phyloP scores from a whole-genome alignment of 805 yeast genomes.

The Ogataea ramenticola region DNA sequence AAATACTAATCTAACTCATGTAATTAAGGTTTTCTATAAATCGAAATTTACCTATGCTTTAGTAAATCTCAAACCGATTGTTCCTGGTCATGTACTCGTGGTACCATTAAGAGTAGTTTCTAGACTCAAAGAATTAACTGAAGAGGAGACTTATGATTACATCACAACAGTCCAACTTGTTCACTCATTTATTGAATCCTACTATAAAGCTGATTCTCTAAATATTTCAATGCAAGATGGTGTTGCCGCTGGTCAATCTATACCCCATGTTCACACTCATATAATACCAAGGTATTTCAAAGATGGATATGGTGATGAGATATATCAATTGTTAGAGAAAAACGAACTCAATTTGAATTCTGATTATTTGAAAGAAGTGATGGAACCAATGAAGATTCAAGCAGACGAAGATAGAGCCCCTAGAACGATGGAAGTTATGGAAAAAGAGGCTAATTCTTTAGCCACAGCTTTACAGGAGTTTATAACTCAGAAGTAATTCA shows the following conservation, averaged over 20 bases:
- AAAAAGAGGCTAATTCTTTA: conserved; percentile 56
- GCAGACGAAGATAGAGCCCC: conserved; percentile 50
- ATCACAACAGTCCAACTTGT: conserved; percentile 69
- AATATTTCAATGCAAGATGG: conserved; percentile 97
- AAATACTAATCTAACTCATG: too few relatives aligned
- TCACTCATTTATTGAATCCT: conserved; percentile 55
- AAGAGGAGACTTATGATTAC: conserved; percentile 70
- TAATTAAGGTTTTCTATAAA: conserved; percentile 39
- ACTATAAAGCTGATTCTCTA: conserved; percentile 72
- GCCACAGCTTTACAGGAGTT: conserved; percentile 31
- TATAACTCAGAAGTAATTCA: neutral
- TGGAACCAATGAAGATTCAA: conserved; percentile 22
- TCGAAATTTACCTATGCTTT: conserved; percentile 70
- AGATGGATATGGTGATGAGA: conserved; percentile 59
- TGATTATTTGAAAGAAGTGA: conserved; percentile 24
- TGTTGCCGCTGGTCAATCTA: conserved; percentile 91
- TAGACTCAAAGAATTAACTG: conserved; percentile 60
- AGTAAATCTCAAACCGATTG: conserved; percentile 86
- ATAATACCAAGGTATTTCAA: conserved; percentile 73
- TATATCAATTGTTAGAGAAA: conserved; percentile 59
- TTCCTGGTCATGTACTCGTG: conserved; percentile 89
- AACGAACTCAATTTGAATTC: conserved; percentile 41
- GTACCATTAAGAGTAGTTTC: conserved; percentile 72
- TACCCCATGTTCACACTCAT: conserved; percentile 93
- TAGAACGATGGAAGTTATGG: conserved; percentile 62